These are phyloP conservation scores for Apiotrichum brassicae DNA, from an alignment of 1,284 basidiomycete species.

Conservation along the genomic window DNA sequence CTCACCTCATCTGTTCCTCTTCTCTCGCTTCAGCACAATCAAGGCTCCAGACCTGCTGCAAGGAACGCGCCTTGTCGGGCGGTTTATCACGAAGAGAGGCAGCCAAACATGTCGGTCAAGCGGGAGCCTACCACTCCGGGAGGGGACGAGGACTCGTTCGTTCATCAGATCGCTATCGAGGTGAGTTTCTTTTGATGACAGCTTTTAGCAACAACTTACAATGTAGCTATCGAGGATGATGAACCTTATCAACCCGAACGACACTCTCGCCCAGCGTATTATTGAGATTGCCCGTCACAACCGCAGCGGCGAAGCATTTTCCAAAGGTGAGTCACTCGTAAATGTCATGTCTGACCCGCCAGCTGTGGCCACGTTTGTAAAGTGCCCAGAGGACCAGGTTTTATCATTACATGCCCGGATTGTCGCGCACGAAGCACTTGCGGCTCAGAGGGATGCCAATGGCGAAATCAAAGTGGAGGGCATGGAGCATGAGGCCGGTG, in stretches of 20 bases:
- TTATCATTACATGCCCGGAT: conserved; percentile 56
- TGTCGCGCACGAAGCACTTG: conserved; percentile 55
- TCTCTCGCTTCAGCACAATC: no score
- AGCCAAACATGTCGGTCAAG: neutral
- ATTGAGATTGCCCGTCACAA: conserved; percentile 71
- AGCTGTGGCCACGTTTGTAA: conserved; percentile 77
- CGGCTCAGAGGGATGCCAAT: neutral
- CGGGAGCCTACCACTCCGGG: neutral
- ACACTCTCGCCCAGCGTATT: conserved; percentile 68
- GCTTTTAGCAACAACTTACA: neutral
- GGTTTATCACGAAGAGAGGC: no score
- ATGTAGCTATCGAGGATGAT: conserved; percentile 65
- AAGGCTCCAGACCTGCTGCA: no score
- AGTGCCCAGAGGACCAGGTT: conserved; percentile 65
- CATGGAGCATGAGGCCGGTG: conserved; percentile 70
- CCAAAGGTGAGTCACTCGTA: conserved; percentile 48
- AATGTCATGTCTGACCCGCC: conserved; percentile 6
- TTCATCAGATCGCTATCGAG: conserved; percentile 66
- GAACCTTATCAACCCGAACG: conserved; percentile 74
- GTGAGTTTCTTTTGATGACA: conserved; percentile 19
- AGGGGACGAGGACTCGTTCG: conserved; percentile 52
- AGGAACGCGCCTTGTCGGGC: no score
- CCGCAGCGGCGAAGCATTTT: conserved; percentile 57
- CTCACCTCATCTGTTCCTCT: no score
- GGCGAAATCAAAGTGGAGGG: conserved; percentile 48